Evolutionary conservation across 2,329 filamentous ascomycete species (phyloP), one percentile per base, ranked within the genome.

Genomic region (Pseudogymnoascus sp.): DNA sequence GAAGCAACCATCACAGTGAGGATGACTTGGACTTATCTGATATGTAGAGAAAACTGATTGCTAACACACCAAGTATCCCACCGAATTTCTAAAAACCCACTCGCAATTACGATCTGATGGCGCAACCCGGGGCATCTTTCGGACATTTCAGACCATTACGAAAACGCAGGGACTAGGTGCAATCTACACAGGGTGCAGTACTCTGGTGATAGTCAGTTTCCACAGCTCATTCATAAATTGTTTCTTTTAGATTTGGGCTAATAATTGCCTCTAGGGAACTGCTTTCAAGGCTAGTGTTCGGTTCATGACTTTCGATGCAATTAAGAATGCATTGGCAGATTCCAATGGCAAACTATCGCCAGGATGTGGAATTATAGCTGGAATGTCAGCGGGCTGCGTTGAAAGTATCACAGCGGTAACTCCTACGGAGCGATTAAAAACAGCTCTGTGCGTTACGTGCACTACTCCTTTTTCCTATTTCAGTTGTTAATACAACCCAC

Each of bases 71-170:
- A 35, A 35, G 33, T 35, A 35, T 35, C 33, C 33, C 33, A 35
- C 87, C 67, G 85, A 88, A 69, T 88, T 86, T 66, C 83, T 84
- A 59, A 88, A 88, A 72, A 88, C 85, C 1, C 76, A 82, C 61
- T 78, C 83, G 10, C 83, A 87, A 66, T 74, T 85, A 16, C 76
- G 72, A 47, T 63, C 65, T 1, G 71, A 77, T 23, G 72, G 74
- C 47, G 76, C 77, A 10, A 77, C 80, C 0, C 75, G 74, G 56
- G 86, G 86, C 63, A 84, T 84, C 0, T 82, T 86, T 67, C 67
- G 75, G 0, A 79, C 86, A 8, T 82, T 87, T 37, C 63, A 73
- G 2, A 75, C 80, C 31, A 81, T 85, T 12, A 78, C 82, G 53
- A 75, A 75, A 21, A 74, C 79, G 25, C 84, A 88, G 72, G 84